phyloP scores from a whole-genome alignment of 2,329 filamentous ascomycete species.

The Venturia pyrina region DNA sequence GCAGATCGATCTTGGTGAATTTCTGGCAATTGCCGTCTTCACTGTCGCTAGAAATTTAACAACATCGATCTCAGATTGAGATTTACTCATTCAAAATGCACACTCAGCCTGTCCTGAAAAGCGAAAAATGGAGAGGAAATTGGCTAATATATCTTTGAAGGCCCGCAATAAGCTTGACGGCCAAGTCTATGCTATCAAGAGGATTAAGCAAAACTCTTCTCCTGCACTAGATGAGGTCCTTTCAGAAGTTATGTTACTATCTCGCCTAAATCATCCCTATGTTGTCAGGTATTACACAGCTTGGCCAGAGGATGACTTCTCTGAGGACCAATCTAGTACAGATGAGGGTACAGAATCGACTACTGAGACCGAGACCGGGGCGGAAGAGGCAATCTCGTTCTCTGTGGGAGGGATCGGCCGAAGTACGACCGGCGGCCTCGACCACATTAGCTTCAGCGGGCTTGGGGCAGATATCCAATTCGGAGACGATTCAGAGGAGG shows the following conservation, averaged over 20 bases:
- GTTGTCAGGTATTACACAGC: slow-evolving; percentile 89
- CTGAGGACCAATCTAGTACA: slow-evolving; percentile 12
- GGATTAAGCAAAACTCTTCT: slow-evolving; percentile 75
- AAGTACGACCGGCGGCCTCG: slow-evolving; percentile 66
- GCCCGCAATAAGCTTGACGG: slow-evolving; percentile 90
- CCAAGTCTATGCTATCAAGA: slow-evolving; percentile 92
- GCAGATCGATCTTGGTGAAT: background rate
- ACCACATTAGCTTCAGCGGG: slow-evolving; percentile 85
- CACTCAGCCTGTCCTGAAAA: background rate
- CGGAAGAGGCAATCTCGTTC: slow-evolving; percentile 4
- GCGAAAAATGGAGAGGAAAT: background rate
- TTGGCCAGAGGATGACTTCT: slow-evolving; percentile 69
- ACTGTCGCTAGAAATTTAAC: background rate
- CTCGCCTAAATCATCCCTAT: slow-evolving; percentile 83
- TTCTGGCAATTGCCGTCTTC: background rate
- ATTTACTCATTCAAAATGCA: background rate
- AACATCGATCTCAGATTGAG: background rate
- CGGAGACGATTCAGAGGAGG: slow-evolving; percentile 46
- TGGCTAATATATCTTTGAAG: slow-evolving; percentile 11
- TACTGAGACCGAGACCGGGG: slow-evolving; percentile 6
- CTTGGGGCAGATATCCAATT: slow-evolving; percentile 65
- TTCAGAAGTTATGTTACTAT: slow-evolving; percentile 78
- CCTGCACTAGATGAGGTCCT: slow-evolving; percentile 67
- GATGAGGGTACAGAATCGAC: slow-evolving; percentile 7
- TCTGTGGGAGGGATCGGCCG: slow-evolving; percentile 35